Evolutionary conservation across 345 rosid species (phyloP), one percentile per base, ranked within the genome.

Genomic region (Isatis tinctoria): DNA sequence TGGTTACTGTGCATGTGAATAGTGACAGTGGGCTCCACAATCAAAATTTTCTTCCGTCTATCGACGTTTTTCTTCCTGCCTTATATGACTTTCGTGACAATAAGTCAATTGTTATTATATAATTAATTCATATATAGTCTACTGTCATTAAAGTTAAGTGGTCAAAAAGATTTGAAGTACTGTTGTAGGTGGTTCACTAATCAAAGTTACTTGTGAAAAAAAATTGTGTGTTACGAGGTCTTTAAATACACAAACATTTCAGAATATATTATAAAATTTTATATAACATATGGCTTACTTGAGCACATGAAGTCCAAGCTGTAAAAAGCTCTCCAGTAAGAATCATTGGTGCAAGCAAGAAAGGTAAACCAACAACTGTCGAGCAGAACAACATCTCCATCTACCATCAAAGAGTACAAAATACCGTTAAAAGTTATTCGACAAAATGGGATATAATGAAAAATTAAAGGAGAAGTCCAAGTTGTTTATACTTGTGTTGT

Each of bases 361-460:
- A 78, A 10, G 97, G 97, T 84, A 91, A 78, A 49, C 96, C 97
- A 16, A 89, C 91, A 6, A 91, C 83, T 0, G 96, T 91, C 1
- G 96, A 89, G 78, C 96, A 91, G 79, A 91, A 91, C 69, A 91
- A 58, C 90, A 91, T 88, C 79, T 89, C 97, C 85, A 86, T 87
- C 97, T 89, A 82, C 47, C 39, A 63, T 69, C 5, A 5, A 43
- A 66, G 16, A 57, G 51, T 4, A 58, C 27, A 33, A 35, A 10
- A 5, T 14, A 54, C 14, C 28, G 20, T 43, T 22, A 30, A 36
- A 26, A 27, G 3, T 14, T 36, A 44, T 20, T 27, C 8, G 4
- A 47, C 24, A 30, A 13, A 60, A 2, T 35, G 3, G 3, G 2
- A 1, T 9, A 17, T 10, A n/a, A 10, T 10, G 17, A 10, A 10